Conservation (phyloP, 2,329 filamentous ascomycete genomes). For the Penicillium sp. region DNA sequence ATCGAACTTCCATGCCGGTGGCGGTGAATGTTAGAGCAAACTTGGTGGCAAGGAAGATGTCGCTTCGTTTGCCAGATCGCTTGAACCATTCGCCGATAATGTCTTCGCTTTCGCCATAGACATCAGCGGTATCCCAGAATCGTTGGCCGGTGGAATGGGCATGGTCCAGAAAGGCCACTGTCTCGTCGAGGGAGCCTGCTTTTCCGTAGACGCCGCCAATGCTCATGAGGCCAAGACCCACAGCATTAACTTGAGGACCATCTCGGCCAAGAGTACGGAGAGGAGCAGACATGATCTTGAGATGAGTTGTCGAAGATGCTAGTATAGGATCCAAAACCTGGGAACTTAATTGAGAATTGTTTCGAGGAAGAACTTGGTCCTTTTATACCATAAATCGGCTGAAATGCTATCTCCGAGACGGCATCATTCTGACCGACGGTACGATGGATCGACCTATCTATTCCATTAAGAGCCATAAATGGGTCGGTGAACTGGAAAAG, state of each 20-base stretch:
- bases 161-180: slow-evolving; percentile 27
- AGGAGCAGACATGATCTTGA: slow-evolving; percentile 9
- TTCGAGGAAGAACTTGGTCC: background rate
- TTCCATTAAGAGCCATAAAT: background rate
- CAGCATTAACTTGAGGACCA: slow-evolving; percentile 20
- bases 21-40: slow-evolving; percentile 29
- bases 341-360: background rate
- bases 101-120: slow-evolving; percentile 31
- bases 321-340: background rate
- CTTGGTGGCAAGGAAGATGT: slow-evolving; percentile 45
- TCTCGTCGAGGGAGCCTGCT: slow-evolving; percentile 13
- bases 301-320: background rate
- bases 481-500: too few relatives aligned
- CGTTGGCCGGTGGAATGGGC: slow-evolving; percentile 29
- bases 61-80: slow-evolving; percentile 35
- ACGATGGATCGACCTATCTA: background rate
- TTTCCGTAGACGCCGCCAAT: slow-evolving; percentile 21
- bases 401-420: background rate
- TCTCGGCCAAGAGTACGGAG: slow-evolving; percentile 15
- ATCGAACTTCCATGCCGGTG: slow-evolving; percentile 24
- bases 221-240: slow-evolving; percentile 28
- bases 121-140: slow-evolving; percentile 36
- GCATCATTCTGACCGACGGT: background rate
- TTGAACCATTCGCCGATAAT: slow-evolving; percentile 42
- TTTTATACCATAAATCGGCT: background rate